These are phyloP conservation scores for Chaetomium olivaceum DNA, from an alignment of 2,329 filamentous ascomycete genomes.

Conservation along the genomic window DNA sequence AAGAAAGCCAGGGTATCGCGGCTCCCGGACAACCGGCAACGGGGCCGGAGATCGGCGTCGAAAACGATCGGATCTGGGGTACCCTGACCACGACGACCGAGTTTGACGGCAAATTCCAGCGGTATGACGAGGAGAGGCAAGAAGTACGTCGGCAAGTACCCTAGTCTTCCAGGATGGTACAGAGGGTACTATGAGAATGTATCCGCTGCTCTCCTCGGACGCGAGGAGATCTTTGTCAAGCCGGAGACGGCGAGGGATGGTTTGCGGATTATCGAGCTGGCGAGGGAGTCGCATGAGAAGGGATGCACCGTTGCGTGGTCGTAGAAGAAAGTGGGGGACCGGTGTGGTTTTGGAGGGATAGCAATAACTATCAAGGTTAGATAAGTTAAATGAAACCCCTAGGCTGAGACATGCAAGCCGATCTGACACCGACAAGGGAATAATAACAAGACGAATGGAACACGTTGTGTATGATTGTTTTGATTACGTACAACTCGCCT, in stretches of 20 bases:
- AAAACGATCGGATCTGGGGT: constrained; percentile 41
- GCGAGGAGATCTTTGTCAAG: constrained; percentile 43
- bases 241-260: constrained; percentile 43
- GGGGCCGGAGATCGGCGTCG: constrained; percentile 39
- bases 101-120: constrained; percentile 39
- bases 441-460: background rate
- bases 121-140: constrained; percentile 36
- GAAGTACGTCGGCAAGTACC: constrained; percentile 42
- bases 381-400: too few species aligned
- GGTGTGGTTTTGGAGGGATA: background rate
- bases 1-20: constrained; percentile 40
- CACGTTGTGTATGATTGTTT: background rate
- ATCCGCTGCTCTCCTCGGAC: constrained; percentile 43
- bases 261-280: constrained; percentile 45
- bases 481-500: background rate
- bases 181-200: constrained; percentile 45
- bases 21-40: constrained; percentile 35
- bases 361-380: background rate
- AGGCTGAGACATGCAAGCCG: background rate
- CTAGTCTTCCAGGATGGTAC: constrained; percentile 44
- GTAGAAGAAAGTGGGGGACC: background rate
- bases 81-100: constrained; percentile 42
- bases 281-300: constrained; percentile 38
- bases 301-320: constrained; percentile 28
- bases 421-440: background rate